Evolutionary conservation across 192 early-diverging fungal genomes (phyloP), one percentile per base, ranked within the genome.

Genomic region (Obelidium mucronatum): DNA sequence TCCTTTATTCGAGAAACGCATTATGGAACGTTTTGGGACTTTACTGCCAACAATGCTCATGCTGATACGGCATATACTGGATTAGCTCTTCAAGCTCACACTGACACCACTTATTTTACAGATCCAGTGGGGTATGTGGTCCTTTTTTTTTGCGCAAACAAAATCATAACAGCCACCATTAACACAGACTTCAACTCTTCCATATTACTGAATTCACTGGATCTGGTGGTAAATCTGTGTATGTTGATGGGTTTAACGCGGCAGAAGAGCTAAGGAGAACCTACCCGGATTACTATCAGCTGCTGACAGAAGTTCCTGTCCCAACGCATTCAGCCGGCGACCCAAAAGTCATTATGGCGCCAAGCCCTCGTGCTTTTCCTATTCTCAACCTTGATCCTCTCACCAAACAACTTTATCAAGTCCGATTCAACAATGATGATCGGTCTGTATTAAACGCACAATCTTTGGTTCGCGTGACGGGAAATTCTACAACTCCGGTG

Each of bases 401-500:
- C 13, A 87, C 87, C 2, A 6, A 59, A 73, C 11, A 73, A 82
- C 80, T 94, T 13, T 83, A 84, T 67, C 93, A 92, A 62, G 81
- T 95, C 28, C 85, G 93, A 17, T 95, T 91, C 85, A 95, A 95
- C 80, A 93, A 94, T 68, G 87, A 94, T 77, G 94, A 95, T 80
- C 86, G 94, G 1, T 91, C 91, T 3, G 86, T 85, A 1, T 58
- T 95, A 30, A 75, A 81, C 70, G 80, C 85, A 63, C 37, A 88
- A 22, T 58, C 72, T 17, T 40, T 89, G 2, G 26, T 15, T 5
- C 36, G 42, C n/a, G n/a, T 53, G 5, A n/a, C n/a, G n/a, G n/a
- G n/a, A n/a, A 30, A 58, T 40, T 24, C 22, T 30, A 67, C 1
- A 75, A 28, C 65, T 4, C 33, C 79, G 2, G 48, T 39, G 8